Conservation (phyloP, 2,329 filamentous ascomycete species). For the Pseudomassariella vexata region DNA sequence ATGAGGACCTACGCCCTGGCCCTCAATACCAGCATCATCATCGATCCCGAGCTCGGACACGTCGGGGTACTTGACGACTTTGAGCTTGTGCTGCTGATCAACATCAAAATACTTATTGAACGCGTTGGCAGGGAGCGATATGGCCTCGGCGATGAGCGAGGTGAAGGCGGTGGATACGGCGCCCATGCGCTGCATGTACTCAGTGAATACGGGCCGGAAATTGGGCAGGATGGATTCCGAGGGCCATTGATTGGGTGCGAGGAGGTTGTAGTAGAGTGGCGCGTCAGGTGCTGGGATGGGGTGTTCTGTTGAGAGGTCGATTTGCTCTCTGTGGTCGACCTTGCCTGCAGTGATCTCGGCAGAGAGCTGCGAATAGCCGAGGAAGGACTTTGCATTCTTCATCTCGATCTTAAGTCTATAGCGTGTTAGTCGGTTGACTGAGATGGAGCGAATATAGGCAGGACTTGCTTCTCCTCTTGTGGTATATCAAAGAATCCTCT, state of each 20-base stretch:
- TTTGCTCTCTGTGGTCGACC: conserved; percentile 78
- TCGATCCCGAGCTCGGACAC: conserved; percentile 48
- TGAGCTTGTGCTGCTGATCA: conserved; percentile 68
- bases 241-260: conserved; percentile 79
- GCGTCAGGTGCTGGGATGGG: conserved; percentile 54
- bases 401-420: conserved; percentile 60
- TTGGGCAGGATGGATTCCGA: conserved; percentile 53
- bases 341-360: conserved; percentile 68
- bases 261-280: conserved; percentile 68
- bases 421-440: neutral
- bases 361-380: conserved; percentile 62
- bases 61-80: conserved; percentile 84
- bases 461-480: conserved; percentile 62
- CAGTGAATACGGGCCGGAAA: conserved; percentile 64
- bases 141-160: conserved; percentile 76
- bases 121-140: conserved; percentile 61
- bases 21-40: conserved; percentile 29
- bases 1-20: conserved; percentile 68
- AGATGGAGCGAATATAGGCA: conserved; percentile 7
- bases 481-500: conserved; percentile 73
- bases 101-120: conserved; percentile 82
- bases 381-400: conserved; percentile 67
- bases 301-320: conserved; percentile 80
- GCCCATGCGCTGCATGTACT: conserved; percentile 75
- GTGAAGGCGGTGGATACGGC: conserved; percentile 69